Conservation (phyloP, 1,284 basidiomycete species). For the Leucoagaricus sp. region DNA sequence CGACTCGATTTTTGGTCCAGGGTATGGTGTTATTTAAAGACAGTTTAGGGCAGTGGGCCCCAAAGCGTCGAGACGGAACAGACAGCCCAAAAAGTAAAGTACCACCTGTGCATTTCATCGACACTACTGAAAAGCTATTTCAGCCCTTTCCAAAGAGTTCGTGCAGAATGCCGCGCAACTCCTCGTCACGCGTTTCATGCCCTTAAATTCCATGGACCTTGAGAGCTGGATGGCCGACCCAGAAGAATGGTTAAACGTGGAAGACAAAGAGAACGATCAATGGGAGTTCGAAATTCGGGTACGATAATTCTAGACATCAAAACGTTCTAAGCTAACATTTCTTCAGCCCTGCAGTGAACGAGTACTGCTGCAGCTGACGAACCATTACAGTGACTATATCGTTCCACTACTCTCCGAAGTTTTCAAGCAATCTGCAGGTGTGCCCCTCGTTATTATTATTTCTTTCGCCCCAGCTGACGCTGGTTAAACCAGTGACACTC, state of each 20-base stretch:
- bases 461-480: neutral
- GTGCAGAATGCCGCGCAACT: constrained; percentile 79
- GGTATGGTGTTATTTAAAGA: constrained; percentile 90
- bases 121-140: neutral
- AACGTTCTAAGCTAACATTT: constrained; percentile 12
- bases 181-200: constrained; percentile 81
- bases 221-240: constrained; percentile 82
- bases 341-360: constrained; percentile 85
- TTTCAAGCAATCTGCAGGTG: constrained; percentile 40
- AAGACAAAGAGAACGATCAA: constrained; percentile 83
- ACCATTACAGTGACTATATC: constrained; percentile 75
- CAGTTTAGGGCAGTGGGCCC: constrained; percentile 72
- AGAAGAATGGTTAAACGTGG: constrained; percentile 87
- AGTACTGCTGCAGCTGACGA: constrained; percentile 78
- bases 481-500: constrained; percentile 44
- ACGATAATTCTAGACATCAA: constrained; percentile 27
- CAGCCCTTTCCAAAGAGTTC: constrained; percentile 75
- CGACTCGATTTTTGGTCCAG: constrained; percentile 81
- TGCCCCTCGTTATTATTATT: constrained; percentile 13
- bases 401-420: constrained; percentile 61
- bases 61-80: constrained; percentile 57
- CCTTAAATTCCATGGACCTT: constrained; percentile 76
- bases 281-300: constrained; percentile 91
- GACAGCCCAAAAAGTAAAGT: constrained; percentile 57
- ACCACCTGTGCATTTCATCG: neutral